Base-by-base conservation (phyloP, 805 yeast genomes). In the Metschnikowia shivogae region DNA sequence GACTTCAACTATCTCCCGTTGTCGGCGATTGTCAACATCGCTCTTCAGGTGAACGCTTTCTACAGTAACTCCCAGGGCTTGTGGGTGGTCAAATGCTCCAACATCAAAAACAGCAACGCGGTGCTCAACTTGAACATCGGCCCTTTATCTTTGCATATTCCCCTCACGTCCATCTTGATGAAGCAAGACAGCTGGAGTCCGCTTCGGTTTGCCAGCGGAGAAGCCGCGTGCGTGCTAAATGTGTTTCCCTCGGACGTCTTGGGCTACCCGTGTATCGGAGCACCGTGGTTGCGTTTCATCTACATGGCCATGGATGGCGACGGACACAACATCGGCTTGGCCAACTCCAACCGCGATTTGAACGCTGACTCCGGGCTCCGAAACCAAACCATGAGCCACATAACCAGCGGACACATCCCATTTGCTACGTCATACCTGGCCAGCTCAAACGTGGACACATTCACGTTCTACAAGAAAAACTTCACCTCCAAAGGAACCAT, bases 31-130 rank as follows among this genome's bases (percentile, higher is more conserved):
- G 70, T 85, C 41, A 78, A 77, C 52, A 62, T 86, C 27, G 88
- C 90, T 0, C 70, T 84, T 22, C 90, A 86, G 61, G 65, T 82
- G 33, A 81, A 82, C 55, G 92, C 92, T 0, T 76, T 72, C 50
- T 86, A 78, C 57, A 72, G 76, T 3, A 59, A 64, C 4, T 65
- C 68, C 5, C 56, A 70, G 6, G 67, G 65, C 20, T 55, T 73
- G 13, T 86, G 92, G 92, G 54, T 83, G 12, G 82, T 82, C 11
- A 75, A 76, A 46, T 86, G 93, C 64, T 63, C 74, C 10, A 52
- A 56, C 28, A 64, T 83, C 12, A 73, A 70, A 1, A 54, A 62
- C 4, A 53, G 73, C 7, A 61, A 73, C 20, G 89, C 87, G 1
- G 63, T 73, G 0, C 44, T 86, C 7, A 70, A 74, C 39, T 75